Evolutionary conservation across 192 early-diverging fungal species (phyloP).

Genomic region (Jimgerdemannia lactiflua): DNA sequence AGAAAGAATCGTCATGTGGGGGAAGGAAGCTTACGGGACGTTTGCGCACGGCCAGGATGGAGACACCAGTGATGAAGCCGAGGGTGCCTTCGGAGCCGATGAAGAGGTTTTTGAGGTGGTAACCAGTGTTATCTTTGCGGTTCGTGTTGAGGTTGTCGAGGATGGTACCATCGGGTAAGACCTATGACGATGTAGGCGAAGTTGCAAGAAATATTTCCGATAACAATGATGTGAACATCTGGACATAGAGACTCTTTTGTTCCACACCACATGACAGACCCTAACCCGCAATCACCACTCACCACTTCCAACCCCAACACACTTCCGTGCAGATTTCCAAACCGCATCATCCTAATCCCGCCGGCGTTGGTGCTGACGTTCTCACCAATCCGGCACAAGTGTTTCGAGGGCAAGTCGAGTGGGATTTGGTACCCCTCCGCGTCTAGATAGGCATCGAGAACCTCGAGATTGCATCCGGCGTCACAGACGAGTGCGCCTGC

Average conservation of each 20-base stretch:
- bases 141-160: conserved; percentile 74
- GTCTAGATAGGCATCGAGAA: conserved; percentile 75
- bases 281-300: neutral
- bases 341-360: conserved; percentile 85
- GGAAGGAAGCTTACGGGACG: conserved; percentile 4
- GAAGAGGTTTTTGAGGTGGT: conserved; percentile 95
- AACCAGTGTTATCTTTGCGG: conserved; percentile 95
- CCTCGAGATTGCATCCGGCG: conserved; percentile 85
- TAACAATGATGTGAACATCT: neutral
- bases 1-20: neutral
- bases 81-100: conserved; percentile 95
- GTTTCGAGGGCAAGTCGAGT: conserved; percentile 77
- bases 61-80: conserved; percentile 88
- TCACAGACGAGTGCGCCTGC: conserved; percentile 81
- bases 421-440: conserved; percentile 84
- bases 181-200: conserved; percentile 14
- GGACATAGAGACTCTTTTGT: neutral
- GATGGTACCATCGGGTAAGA: conserved; percentile 86
- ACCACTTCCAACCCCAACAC: conserved; percentile 90
- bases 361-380: conserved; percentile 96
- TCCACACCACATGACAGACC: neutral
- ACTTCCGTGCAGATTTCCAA: conserved; percentile 89
- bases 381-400: conserved; percentile 90
- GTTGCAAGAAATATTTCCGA: neutral
- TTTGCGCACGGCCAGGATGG: conserved; percentile 70